These are phyloP conservation scores for Leccinum fallax DNA, from an alignment of 1,284 basidiomycete genomes.

Conservation along the genomic window DNA sequence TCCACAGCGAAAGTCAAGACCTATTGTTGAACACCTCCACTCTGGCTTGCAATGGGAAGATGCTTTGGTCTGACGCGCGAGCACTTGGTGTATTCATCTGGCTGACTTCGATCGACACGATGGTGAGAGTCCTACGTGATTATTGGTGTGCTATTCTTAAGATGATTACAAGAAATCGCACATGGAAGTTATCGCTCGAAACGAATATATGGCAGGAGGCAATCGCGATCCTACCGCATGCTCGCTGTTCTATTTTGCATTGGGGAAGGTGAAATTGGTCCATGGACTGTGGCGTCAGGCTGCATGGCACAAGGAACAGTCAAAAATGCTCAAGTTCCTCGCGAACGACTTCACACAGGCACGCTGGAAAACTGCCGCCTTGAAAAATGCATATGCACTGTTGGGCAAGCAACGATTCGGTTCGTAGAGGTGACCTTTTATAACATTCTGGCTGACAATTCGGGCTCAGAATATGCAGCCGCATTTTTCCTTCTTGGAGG, in stretches of 20 bases:
- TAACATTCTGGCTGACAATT: slow-evolving; percentile 12
- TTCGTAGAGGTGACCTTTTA: slow-evolving; percentile 40
- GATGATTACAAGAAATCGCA: slow-evolving; percentile 60
- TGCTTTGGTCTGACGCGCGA: slow-evolving; percentile 87
- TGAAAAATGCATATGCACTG: slow-evolving; percentile 96
- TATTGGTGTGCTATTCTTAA: slow-evolving; percentile 1
- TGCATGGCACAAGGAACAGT: slow-evolving; percentile 90
- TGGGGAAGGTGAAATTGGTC: slow-evolving; percentile 90
- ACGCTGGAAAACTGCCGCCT: slow-evolving; percentile 90
- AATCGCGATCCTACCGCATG: slow-evolving; percentile 87
- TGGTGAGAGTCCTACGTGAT: slow-evolving; percentile 55
- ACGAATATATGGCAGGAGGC: slow-evolving; percentile 87
- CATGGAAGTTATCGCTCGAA: slow-evolving; percentile 89
- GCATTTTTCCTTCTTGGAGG: slow-evolving; percentile 96
- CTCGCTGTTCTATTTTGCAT: slow-evolving; percentile 92
- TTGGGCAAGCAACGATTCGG: slow-evolving; percentile 92
- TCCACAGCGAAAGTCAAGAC: slow-evolving; percentile 91
- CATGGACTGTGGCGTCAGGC: slow-evolving; percentile 96
- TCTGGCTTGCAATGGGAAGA: slow-evolving; percentile 76
- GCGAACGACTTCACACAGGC: slow-evolving; percentile 86
- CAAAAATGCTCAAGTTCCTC: slow-evolving; percentile 90
- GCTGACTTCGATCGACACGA: slow-evolving; percentile 74
- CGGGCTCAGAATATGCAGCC: slow-evolving; percentile 82
- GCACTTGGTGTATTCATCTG: slow-evolving; percentile 88
- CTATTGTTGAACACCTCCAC: slow-evolving; percentile 74